Percentiles rank a stretch among this genome's conserved stretches.
These are phyloP conservation scores for Chalciporus sphaerocephalus DNA, from an alignment of 768 basidiomycete genomes.

Conservation along the genomic window DNA sequence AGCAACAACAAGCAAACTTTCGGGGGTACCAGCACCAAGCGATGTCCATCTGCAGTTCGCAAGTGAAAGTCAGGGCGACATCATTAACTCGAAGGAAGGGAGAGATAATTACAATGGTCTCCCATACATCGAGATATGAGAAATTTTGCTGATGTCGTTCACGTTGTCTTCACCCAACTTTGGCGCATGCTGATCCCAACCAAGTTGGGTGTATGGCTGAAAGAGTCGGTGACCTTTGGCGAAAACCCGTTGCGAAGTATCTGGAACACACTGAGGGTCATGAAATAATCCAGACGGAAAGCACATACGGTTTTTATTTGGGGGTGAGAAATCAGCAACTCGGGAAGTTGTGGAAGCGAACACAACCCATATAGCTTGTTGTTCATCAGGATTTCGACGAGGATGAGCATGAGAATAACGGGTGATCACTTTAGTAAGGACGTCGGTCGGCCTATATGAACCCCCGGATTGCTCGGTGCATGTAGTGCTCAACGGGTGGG, in stretches of 20 bases:
- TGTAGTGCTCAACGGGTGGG: too few relatives aligned
- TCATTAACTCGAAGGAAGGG: background rate
- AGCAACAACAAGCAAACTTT: background rate
- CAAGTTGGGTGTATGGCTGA: constrained; percentile 1
- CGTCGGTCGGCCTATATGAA: background rate
- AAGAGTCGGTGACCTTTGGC: background rate
- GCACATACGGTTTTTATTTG: background rate
- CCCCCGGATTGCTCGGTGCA: too few relatives aligned
- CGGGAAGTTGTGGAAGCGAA: background rate
- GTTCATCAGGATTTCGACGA: too few relatives aligned
- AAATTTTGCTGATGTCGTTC: background rate
- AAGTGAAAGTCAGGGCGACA: background rate
- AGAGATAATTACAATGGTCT: background rate
- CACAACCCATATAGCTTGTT: background rate
- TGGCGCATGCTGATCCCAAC: background rate
- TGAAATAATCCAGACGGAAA: background rate
- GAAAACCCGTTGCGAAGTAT: background rate
- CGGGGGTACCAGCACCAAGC: background rate
- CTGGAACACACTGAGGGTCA: background rate
- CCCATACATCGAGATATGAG: constrained; percentile 1
- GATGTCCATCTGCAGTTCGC: background rate
- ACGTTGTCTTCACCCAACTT: background rate
- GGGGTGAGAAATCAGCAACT: background rate
- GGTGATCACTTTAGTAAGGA: background rate
- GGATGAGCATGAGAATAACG: background rate